Evolutionary conservation across 2,329 filamentous ascomycete species (phyloP).

Genomic region (Stemphylium beticola): DNA sequence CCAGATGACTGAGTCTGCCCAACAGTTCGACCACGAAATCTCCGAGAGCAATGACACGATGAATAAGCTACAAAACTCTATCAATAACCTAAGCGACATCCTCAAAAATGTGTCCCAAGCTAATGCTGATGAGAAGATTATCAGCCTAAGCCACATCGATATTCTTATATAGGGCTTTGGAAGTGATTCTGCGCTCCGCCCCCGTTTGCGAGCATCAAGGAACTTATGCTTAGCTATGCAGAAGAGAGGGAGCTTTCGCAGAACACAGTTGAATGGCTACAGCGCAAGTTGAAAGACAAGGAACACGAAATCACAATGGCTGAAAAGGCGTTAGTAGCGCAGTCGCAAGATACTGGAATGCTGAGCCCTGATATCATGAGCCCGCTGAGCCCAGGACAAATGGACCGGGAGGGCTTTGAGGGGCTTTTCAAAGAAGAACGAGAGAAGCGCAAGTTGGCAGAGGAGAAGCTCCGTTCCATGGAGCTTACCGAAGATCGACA

Average conservation of each 20-base stretch:
- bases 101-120: not conserved
- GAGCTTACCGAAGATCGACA: not conserved
- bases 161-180: not conserved
- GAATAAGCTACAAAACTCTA: not conserved
- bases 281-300: not conserved
- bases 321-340: not conserved
- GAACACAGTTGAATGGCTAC: not conserved
- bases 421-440: not conserved
- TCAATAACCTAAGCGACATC: not conserved
- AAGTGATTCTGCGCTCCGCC: not conserved
- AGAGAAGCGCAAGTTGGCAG: not conserved
- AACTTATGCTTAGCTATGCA: not conserved
- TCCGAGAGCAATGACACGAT: not conserved
- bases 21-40: not conserved
- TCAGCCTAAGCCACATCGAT: not conserved
- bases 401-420: not conserved
- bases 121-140: not conserved
- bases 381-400: not conserved
- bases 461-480: not conserved
- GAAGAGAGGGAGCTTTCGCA: not conserved
- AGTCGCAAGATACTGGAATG: not conserved
- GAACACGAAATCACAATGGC: not conserved
- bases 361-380: not conserved
- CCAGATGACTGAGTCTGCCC: not conserved
- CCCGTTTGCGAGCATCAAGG: not conserved